Percentiles rank a stretch among this genome's conserved stretches.
Evolutionary conservation across 257 asterid species (phyloP).

Genomic region (Penstemon newberryi): DNA sequence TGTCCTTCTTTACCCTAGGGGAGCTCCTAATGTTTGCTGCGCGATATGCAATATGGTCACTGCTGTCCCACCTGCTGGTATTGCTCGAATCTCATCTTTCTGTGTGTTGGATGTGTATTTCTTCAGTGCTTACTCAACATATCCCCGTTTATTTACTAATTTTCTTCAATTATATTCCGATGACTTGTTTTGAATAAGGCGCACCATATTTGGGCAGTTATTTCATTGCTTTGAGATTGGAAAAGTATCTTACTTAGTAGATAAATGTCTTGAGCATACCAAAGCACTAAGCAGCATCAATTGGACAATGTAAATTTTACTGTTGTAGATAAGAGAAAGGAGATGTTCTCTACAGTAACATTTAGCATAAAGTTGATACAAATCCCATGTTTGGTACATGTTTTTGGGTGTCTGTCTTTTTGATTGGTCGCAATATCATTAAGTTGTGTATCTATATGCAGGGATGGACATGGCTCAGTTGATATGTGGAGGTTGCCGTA

Average conservation of each 20-base stretch:
- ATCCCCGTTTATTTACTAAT: too few relatives aligned
- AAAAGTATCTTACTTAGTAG: conserved; percentile 10
- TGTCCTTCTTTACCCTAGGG: conserved; percentile 81
- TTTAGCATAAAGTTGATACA: not conserved
- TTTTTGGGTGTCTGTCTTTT: not conserved
- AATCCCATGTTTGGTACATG: not conserved
- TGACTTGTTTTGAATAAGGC: not conserved
- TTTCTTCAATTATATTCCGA: not conserved
- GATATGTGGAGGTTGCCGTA: conserved; percentile 93
- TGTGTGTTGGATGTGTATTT: too few relatives aligned
- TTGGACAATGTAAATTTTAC: not conserved
- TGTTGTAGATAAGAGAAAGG: not conserved
- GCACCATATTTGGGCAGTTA: not conserved
- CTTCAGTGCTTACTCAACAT: too few relatives aligned
- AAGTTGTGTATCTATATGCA: conserved; percentile 24
- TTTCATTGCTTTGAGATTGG: not conserved
- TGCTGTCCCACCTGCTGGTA: conserved; percentile 75
- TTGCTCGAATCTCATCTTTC: not conserved
- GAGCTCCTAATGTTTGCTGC: conserved; percentile 84
- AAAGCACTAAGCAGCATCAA: not conserved
- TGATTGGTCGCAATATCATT: conserved; percentile 1
- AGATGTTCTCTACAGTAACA: not conserved
- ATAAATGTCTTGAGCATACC: not conserved
- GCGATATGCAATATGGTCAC: conserved; percentile 77
- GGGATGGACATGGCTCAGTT: conserved; percentile 92